phyloP scores from a whole-genome alignment of 2,329 filamentous ascomycete genomes.

The Venturia oleaginea region DNA sequence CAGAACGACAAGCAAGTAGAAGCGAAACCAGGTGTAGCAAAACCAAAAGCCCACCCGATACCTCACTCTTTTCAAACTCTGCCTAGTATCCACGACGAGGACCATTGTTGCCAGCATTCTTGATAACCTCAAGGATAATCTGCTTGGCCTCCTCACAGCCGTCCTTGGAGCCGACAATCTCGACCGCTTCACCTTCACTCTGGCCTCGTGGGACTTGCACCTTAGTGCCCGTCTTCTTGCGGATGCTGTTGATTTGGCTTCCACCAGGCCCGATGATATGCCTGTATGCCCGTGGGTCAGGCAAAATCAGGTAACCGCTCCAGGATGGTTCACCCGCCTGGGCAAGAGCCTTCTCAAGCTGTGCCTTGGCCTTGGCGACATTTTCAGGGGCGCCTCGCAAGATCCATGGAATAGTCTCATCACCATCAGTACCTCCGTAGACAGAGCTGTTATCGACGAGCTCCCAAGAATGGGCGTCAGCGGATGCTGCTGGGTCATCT shows the following conservation, averaged over 20 bases:
- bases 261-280: slow-evolving; percentile 84
- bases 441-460: slow-evolving; percentile 52
- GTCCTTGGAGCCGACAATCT: slow-evolving; percentile 70
- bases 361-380: slow-evolving; percentile 70
- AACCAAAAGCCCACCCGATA: not conserved
- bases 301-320: slow-evolving; percentile 80
- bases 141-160: slow-evolving; percentile 82
- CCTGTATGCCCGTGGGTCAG: slow-evolving; percentile 81
- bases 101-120: not conserved
- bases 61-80: not conserved
- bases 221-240: slow-evolving; percentile 84
- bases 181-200: slow-evolving; percentile 68
- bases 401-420: slow-evolving; percentile 74
- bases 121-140: slow-evolving; percentile 59
- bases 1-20: not conserved
- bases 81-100: not conserved
- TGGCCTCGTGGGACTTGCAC: slow-evolving; percentile 81
- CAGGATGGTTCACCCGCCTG: slow-evolving; percentile 60
- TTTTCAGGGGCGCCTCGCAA: slow-evolving; percentile 71
- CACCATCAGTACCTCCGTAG: slow-evolving; percentile 42
- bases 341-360: slow-evolving; percentile 63
- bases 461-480: slow-evolving; percentile 74
- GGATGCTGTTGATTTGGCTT: slow-evolving; percentile 84
- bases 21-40: not conserved
- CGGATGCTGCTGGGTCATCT: slow-evolving; percentile 58